A percentile compares a stretch with the other conserved stretches of the same genome.
phyloP scores from a whole-genome alignment of 108 stramenopile genomes.

The Chaetoceros muelleri region DNA sequence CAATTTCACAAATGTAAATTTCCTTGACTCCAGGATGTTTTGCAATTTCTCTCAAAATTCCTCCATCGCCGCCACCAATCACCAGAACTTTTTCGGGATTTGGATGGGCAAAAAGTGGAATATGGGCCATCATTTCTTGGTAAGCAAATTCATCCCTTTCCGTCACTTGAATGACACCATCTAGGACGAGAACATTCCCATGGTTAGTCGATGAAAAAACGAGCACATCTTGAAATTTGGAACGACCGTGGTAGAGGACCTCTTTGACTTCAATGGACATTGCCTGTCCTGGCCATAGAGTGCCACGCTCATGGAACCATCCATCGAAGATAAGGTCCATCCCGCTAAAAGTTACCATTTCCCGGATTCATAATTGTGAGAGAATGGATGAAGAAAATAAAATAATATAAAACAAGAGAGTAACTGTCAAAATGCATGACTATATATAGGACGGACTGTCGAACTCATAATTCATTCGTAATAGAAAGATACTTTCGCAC shows the following conservation, averaged over 20 bases:
- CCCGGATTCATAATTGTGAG: no score
- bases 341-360: constrained; percentile 24
- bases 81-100: constrained; percentile 87
- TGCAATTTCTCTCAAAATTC: constrained; percentile 90
- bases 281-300: constrained; percentile 78
- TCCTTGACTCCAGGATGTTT: constrained; percentile 77
- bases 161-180: constrained; percentile 96
- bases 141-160: constrained; percentile 94
- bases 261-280: constrained; percentile 75
- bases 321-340: constrained; percentile 68
- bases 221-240: constrained; percentile 90
- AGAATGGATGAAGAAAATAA: no score
- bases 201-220: constrained; percentile 88
- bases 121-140: constrained; percentile 97
- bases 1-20: constrained; percentile 95
- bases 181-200: constrained; percentile 92
- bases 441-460: no score
- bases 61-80: constrained; percentile 97
- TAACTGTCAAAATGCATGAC: no score
- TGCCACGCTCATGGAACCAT: constrained; percentile 84
- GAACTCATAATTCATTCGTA: no score
- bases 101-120: constrained; percentile 89
- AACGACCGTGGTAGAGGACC: constrained; percentile 63
- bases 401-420: no score
- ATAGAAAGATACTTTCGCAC: no score